phyloP scores from a whole-genome alignment of 768 basidiomycete species.

The Sporobolomyces phaffii region DNA sequence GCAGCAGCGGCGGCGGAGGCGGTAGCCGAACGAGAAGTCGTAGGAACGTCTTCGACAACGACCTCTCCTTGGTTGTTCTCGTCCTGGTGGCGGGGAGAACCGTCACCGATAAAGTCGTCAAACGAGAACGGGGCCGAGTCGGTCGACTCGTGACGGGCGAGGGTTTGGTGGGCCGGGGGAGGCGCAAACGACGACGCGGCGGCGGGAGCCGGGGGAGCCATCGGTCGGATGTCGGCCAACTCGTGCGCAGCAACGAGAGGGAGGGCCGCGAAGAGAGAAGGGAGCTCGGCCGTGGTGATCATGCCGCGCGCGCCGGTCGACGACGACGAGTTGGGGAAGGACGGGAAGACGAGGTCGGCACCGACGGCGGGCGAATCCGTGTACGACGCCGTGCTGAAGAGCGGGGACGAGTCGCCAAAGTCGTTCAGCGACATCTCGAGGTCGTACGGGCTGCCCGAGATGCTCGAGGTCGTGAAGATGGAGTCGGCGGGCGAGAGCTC shows the following conservation, averaged over 20 bases:
- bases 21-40: background rate
- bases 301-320: background rate
- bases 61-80: background rate
- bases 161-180: background rate
- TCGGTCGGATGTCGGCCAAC: constrained; percentile 23
- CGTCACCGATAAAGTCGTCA: constrained; percentile 10
- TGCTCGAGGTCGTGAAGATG: constrained; percentile 18
- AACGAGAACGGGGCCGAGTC: constrained; percentile 19
- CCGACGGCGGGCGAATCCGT: background rate
- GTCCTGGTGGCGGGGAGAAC: background rate
- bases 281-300: constrained; percentile 11
- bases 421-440: constrained; percentile 13
- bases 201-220: background rate
- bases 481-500: constrained; percentile 28
- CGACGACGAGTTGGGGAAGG: background rate
- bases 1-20: background rate
- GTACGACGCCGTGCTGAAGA: constrained; percentile 21
- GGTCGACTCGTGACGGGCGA: constrained; percentile 6
- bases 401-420: constrained; percentile 22
- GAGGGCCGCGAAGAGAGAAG: constrained; percentile 1
- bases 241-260: constrained; percentile 7
- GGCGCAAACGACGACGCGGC: background rate
- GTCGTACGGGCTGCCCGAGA: constrained; percentile 33
- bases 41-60: background rate
- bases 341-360: background rate